Conservation (phyloP, 1,284 basidiomycete species). For the Amylostereum areolatum region DNA sequence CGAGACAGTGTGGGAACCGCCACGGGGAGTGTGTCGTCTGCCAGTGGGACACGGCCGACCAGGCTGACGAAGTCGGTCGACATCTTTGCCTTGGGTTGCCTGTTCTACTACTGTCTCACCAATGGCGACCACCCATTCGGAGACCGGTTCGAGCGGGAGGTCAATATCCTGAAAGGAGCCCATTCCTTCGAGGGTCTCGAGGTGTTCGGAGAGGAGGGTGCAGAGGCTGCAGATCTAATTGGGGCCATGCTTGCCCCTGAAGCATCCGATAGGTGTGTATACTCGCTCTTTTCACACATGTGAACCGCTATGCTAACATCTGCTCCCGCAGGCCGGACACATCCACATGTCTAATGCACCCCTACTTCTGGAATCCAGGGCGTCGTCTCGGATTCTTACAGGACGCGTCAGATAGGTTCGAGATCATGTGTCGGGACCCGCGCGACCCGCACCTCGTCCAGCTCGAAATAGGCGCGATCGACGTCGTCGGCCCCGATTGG, state of each 20-base stretch:
- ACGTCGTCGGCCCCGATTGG: slow-evolving; percentile 87
- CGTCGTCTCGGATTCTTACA: slow-evolving; percentile 90
- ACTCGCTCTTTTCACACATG: background rate
- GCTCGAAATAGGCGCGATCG: slow-evolving; percentile 66
- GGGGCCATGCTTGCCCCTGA: slow-evolving; percentile 70
- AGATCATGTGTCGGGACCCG: slow-evolving; percentile 94
- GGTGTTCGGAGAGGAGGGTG: slow-evolving; percentile 85
- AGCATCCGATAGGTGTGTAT: slow-evolving; percentile 60
- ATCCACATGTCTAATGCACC: slow-evolving; percentile 80
- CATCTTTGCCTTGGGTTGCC: slow-evolving; percentile 88
- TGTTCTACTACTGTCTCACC: slow-evolving; percentile 89
- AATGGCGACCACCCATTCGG: slow-evolving; percentile 89
- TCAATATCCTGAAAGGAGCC: slow-evolving; percentile 82
- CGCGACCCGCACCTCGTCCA: slow-evolving; percentile 70
- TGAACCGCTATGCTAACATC: background rate
- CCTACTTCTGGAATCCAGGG: slow-evolving; percentile 93
- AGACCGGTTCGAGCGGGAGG: slow-evolving; percentile 85
- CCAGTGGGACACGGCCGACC: slow-evolving; percentile 47
- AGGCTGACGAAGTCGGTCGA: slow-evolving; percentile 90
- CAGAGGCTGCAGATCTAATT: slow-evolving; percentile 81
- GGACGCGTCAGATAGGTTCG: slow-evolving; percentile 95
- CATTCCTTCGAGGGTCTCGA: slow-evolving; percentile 68
- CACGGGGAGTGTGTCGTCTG: slow-evolving; percentile 27
- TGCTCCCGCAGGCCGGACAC: slow-evolving; percentile 71
- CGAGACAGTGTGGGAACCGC: slow-evolving; percentile 54